These are phyloP conservation scores for Sanghuangporus weigelae DNA, from an alignment of 1,284 basidiomycete species.

Conservation along the genomic window DNA sequence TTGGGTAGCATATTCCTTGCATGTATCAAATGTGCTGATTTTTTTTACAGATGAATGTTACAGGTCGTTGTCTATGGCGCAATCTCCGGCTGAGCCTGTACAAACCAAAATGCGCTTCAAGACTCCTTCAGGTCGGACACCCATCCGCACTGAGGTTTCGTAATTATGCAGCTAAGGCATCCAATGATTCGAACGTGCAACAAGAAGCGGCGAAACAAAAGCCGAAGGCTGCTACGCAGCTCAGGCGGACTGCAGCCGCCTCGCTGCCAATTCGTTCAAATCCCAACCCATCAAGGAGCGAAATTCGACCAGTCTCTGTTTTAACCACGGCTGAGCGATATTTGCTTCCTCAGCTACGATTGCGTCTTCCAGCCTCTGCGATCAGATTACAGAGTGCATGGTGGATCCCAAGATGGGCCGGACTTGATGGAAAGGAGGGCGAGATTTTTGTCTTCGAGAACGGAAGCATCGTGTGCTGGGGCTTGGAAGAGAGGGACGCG, in stretches of 20 bases:
- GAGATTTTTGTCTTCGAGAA: slow-evolving; percentile 85
- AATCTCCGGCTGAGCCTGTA: slow-evolving; percentile 3
- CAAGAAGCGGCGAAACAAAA: slow-evolving; percentile 42
- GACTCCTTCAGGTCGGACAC: not conserved
- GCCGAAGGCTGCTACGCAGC: slow-evolving; percentile 70
- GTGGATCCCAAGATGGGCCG: slow-evolving; percentile 70
- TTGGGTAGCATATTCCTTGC: not conserved
- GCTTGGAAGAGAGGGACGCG: slow-evolving; percentile 76
- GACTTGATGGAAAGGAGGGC: slow-evolving; percentile 57
- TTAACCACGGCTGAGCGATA: slow-evolving; percentile 76
- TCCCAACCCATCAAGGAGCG: slow-evolving; percentile 70
- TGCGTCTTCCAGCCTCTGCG: slow-evolving; percentile 46
- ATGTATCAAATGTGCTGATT: not conserved
- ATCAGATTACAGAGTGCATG: slow-evolving; percentile 65
- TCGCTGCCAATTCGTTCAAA: slow-evolving; percentile 75
- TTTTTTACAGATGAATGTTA: slow-evolving; percentile 11
- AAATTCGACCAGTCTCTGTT: slow-evolving; percentile 70
- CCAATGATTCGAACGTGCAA: not conserved
- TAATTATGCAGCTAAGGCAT: not conserved
- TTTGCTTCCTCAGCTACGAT: slow-evolving; percentile 50
- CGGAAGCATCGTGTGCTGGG: slow-evolving; percentile 87
- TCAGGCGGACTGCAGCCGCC: slow-evolving; percentile 64
- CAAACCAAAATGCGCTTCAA: not conserved
- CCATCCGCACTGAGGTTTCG: not conserved
- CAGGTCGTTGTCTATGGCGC: slow-evolving; percentile 8